Conservation (phyloP, 306 rosid species). For the Castanea mollissima region DNA sequence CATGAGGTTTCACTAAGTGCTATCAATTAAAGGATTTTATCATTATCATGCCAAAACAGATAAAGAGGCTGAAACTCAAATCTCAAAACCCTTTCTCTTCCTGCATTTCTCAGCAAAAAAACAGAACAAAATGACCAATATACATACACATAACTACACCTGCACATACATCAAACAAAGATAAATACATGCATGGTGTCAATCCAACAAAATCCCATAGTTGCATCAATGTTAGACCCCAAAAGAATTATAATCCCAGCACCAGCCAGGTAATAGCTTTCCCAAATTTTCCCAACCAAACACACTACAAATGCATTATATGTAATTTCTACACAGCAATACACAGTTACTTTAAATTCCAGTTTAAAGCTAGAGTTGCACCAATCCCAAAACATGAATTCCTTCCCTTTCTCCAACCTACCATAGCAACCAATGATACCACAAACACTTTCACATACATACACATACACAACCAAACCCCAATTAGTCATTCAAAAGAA, state of each 20-base stretch:
- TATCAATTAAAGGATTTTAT: background rate
- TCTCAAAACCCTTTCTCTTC: background rate
- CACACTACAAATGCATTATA: background rate
- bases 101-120: background rate
- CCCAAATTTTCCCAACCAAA: background rate
- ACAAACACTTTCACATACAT: background rate
- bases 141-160: background rate
- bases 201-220: background rate
- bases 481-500: background rate
- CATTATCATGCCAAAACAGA: background rate
- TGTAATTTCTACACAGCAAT: background rate
- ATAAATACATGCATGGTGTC: background rate
- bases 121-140: background rate
- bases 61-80: background rate
- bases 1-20: background rate
- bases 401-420: background rate
- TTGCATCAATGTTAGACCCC: background rate
- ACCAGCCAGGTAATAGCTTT: background rate
- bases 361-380: background rate
- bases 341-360: background rate
- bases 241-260: background rate
- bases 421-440: background rate
- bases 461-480: background rate
- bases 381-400: background rate
- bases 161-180: background rate